Percentiles rank a stretch among this genome's conserved stretches.
phyloP scores from a whole-genome alignment of 805 yeast species.

The Wickerhamiella nectarea region DNA sequence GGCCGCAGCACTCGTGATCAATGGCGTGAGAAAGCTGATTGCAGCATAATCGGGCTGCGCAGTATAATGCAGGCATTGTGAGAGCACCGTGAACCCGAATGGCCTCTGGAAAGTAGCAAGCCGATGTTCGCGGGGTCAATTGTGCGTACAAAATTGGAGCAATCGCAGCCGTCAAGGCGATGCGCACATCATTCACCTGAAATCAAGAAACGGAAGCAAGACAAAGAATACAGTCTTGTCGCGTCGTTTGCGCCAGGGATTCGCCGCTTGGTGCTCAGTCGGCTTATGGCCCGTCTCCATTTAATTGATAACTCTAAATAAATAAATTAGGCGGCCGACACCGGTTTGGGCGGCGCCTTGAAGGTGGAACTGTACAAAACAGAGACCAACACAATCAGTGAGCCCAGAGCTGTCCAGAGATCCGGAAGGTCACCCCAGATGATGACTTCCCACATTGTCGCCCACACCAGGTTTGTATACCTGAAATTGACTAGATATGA shows the following conservation, averaged over 20 bases:
- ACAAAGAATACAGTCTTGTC: too few relatives aligned
- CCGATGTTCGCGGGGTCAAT: slow-evolving; percentile 32
- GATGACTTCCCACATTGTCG: slow-evolving; percentile 57
- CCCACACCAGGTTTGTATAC: slow-evolving; percentile 67
- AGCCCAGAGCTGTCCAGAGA: slow-evolving; percentile 54
- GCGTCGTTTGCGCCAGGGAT: too few relatives aligned
- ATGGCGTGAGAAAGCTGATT: slow-evolving; percentile 65
- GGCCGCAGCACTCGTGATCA: slow-evolving; percentile 63
- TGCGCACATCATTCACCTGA: slow-evolving; percentile 60
- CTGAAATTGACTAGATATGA: slow-evolving; percentile 61
- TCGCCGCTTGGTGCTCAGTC: too few relatives aligned
- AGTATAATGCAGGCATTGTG: slow-evolving; percentile 63
- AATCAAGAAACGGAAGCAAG: too few relatives aligned
- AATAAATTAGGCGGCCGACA: background rate
- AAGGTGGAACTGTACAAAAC: background rate
- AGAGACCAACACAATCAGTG: slow-evolving; percentile 42
- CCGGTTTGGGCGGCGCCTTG: background rate
- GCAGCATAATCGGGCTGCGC: slow-evolving; percentile 71
- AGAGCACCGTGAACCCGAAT: too few relatives aligned
- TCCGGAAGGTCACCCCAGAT: slow-evolving; percentile 67
- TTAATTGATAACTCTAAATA: background rate
- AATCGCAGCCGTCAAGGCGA: slow-evolving; percentile 74
- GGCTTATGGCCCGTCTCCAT: slow-evolving; percentile 8
- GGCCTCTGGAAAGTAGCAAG: slow-evolving; percentile 38
- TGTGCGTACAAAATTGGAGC: too few relatives aligned